Base-by-base conservation (phyloP, 2,329 filamentous ascomycete genomes). In the Cryoendolithus antarcticus region DNA sequence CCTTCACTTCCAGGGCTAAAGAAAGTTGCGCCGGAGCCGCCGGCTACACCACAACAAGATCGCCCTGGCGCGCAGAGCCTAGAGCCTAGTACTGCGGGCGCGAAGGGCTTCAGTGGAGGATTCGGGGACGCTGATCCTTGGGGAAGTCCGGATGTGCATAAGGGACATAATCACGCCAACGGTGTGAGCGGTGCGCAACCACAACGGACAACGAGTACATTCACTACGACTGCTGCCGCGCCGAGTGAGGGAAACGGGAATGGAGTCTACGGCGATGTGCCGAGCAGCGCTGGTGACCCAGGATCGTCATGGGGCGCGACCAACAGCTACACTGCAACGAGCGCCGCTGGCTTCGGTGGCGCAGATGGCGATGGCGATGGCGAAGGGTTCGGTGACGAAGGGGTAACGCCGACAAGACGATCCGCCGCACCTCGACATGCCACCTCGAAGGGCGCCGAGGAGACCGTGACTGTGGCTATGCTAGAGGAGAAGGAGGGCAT, bases 401-500 rank as follows among this genome's bases (percentile, higher is more conserved):
- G 34, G 8, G 30, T 35, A 11, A 13, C 11, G 7, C 6, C 29
- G 28, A 31, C 12, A 32, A 33, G 30, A 15, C 39, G 42, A 12
- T 19, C 42, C n/a, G 37, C 45, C 8, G 36, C 13, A 11, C 51
- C 53, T 21, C 42, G 49, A 5, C 34, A 38, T 7, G 37, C 39
- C 2, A 44, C 47, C 3, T 48, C 59, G 31, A 59, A 61, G 6
- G 65, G 63, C 4, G 60, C 66, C 4, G 75, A 80, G 41, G 77
- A 82, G 55, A 58, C 66, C 24, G 68, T 98, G n/a, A 69, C 80
- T 1, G 79, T 98, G 32, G 76, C 75, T 1, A 65, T 94, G 42
- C 75, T 98, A 55, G 86, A 86, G 0, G 91, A 95, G 64, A 98
- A 96, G 62, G 91, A 98, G 63, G 91, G 91, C 44, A 76, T 96